Conservation (phyloP, 164 flowering plant species). For the Akebia trifoliata region DNA sequence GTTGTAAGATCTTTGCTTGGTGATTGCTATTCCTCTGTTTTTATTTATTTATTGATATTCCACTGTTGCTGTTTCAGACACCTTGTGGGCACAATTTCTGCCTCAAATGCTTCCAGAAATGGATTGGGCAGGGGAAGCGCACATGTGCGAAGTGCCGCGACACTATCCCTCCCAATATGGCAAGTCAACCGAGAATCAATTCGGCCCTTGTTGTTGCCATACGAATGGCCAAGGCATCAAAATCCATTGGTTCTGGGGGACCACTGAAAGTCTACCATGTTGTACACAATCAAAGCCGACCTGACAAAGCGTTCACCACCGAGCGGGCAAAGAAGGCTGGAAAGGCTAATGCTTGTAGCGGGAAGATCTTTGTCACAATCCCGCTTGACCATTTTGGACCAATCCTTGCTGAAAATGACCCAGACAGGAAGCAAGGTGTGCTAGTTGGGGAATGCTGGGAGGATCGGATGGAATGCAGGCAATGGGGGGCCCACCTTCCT, state of each 20-base stretch:
- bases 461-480: conserved; percentile 69
- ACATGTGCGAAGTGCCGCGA: conserved; percentile 75
- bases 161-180: conserved; percentile 53
- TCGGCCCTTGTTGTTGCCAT: conserved; percentile 60
- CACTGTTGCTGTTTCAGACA: conserved; percentile 46
- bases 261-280: conserved; percentile 36
- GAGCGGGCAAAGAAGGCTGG: conserved; percentile 77
- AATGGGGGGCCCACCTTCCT: conserved; percentile 86
- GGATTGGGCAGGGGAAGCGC: conserved; percentile 64
- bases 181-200: conserved; percentile 65
- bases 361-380: conserved; percentile 76
- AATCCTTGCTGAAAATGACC: conserved; percentile 77
- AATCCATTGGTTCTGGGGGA: conserved; percentile 7
- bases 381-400: conserved; percentile 86
- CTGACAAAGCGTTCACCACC: conserved; percentile 69
- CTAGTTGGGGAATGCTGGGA: conserved; percentile 82
- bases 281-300: conserved; percentile 53
- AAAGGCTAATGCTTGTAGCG: conserved; percentile 83
- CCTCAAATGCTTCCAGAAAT: conserved; percentile 77
- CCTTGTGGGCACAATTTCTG: conserved; percentile 94
- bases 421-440: conserved; percentile 64
- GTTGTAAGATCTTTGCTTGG: not conserved
- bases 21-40: not conserved
- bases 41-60: too few relatives aligned
- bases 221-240: conserved; percentile 55